Base-by-base conservation (phyloP, 805 yeast genomes). In the Metschnikowia santaceciliae region DNA sequence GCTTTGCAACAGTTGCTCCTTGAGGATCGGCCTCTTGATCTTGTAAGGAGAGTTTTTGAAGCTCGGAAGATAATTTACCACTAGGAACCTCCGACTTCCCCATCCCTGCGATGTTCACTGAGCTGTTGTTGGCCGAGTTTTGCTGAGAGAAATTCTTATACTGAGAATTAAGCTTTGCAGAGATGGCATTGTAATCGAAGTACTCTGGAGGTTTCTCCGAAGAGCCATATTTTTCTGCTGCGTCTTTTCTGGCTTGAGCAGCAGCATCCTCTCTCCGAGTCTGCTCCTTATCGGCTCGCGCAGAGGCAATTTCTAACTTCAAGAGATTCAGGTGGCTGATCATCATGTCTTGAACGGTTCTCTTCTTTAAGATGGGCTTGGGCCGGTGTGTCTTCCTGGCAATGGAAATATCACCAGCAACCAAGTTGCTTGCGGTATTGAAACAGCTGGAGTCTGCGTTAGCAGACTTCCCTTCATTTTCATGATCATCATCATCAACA, bases 361-460 rank as follows among this genome's bases (percentile, higher is more conserved):
- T 81, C 69, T 88, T 88, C 69, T 92, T 92, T 61, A 92, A 73
- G 53, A 92, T 92, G 23, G 97, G 94, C 69, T 91, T 91, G 30
- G 88, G 75, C 8, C 63, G 63, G 40, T 58, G 59, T 42, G 53
- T 55, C 55, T 67, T 69, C 39, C 65, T 62, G 30, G 76, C 69
- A 36, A 74, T 64, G 17, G 72, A 68, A n/a, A 74, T 71, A 59
- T 74, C 78, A 17, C 78, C 78, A 0, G 78, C 78, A 4, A 70
- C 76, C 7, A 68, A 69, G 41, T 69, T 66, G n/a, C 74, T 65
- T 1, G 75, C 76, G n/a, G 74, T 70, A 34, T 49, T 56, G 42
- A 53, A 56, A 7, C 52, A 44, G 37, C 55, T 53, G 3, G 54
- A 38, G 36, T 52, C 55, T 20, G 58, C 64, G 33, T 58, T 58